Evolutionary conservation across 2,329 filamentous ascomycete species (phyloP).

Genomic region (Alternaria tenuissima): DNA sequence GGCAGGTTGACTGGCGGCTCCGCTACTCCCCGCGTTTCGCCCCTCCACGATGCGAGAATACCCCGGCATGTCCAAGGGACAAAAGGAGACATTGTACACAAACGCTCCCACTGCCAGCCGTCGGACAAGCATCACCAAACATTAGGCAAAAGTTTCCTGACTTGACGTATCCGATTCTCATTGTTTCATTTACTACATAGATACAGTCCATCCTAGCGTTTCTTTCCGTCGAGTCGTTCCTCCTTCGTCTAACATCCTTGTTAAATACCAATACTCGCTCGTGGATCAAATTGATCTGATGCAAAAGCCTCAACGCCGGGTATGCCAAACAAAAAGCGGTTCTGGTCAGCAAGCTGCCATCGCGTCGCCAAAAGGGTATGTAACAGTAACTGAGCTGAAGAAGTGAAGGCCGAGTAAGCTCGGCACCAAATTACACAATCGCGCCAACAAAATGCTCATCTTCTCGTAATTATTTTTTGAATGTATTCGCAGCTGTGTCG

Average conservation of each 20-base stretch:
- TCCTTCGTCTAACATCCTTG: conserved; percentile 15
- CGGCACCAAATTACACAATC: conserved; percentile 37
- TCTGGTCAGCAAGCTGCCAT: conserved; percentile 36
- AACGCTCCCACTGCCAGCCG: neutral
- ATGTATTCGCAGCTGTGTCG: neutral
- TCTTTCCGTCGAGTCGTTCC: conserved; percentile 22
- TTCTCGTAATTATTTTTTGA: conserved; percentile 20
- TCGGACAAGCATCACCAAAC: neutral
- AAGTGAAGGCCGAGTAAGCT: conserved; percentile 37
- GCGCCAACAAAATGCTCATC: conserved; percentile 24
- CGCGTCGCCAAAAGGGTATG: conserved; percentile 43
- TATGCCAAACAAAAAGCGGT: conserved; percentile 40
- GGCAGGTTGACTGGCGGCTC: conserved; percentile 5
- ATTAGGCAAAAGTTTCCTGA: conserved; percentile 1
- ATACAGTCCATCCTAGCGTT: conserved; percentile 35
- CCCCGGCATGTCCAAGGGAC: conserved; percentile 10
- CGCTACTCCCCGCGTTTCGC: conserved; percentile 20
- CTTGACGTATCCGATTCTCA: conserved; percentile 29
- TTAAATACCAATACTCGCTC: conserved; percentile 13
- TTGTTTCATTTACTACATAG: conserved; percentile 40
- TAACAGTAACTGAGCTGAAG: conserved; percentile 29
- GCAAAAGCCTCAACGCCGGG: conserved; percentile 38
- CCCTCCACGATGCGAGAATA: conserved; percentile 19
- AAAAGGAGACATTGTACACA: neutral
- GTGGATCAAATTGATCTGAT: conserved; percentile 23